phyloP scores from a whole-genome alignment of 2,329 filamentous ascomycete species.

The Hymenoscyphus salicellus region DNA sequence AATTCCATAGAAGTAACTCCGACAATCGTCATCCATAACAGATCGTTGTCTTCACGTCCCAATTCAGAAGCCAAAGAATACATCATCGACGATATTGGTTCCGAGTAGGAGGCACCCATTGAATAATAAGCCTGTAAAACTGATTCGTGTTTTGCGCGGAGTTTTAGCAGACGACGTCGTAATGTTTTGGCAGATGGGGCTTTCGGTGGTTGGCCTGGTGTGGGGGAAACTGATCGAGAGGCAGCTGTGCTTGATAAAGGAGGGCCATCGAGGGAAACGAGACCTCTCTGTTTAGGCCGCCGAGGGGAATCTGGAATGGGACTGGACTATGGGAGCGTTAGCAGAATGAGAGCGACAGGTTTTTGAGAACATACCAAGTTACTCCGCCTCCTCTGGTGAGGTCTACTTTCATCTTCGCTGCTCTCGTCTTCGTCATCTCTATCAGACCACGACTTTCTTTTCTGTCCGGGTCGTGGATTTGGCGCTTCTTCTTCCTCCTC shows the following conservation, averaged over 20 bases:
- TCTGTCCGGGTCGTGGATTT: slow-evolving; percentile 58
- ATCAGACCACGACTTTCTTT: slow-evolving; percentile 78
- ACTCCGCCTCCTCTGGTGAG: slow-evolving; percentile 76
- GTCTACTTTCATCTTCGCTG: slow-evolving; percentile 70
- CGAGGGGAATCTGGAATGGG: slow-evolving; percentile 64
- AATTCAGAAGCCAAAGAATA: slow-evolving; percentile 94
- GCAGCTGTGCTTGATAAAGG: slow-evolving; percentile 44
- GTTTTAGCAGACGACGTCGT: slow-evolving; percentile 67
- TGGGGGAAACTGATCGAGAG: slow-evolving; percentile 43
- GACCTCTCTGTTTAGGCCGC: slow-evolving; percentile 57
- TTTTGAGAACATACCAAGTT: slow-evolving; percentile 65
- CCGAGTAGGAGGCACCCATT: slow-evolving; percentile 84
- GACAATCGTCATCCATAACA: slow-evolving; percentile 92
- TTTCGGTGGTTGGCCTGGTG: slow-evolving; percentile 56
- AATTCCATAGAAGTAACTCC: slow-evolving; percentile 92
- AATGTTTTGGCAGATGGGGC: slow-evolving; percentile 69
- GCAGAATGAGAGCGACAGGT: background rate
- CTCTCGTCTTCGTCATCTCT: slow-evolving; percentile 63
- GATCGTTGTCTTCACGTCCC: slow-evolving; percentile 92
- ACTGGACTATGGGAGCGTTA: slow-evolving; percentile 49
- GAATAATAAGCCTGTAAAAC: slow-evolving; percentile 81
- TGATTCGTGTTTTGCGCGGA: slow-evolving; percentile 73
- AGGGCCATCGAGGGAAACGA: slow-evolving; percentile 54
- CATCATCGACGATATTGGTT: slow-evolving; percentile 90
- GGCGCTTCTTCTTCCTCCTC: slow-evolving; percentile 54